Conservation (phyloP, 371 early-diverging fungal genomes). For the Mortierella sp. region DNA sequence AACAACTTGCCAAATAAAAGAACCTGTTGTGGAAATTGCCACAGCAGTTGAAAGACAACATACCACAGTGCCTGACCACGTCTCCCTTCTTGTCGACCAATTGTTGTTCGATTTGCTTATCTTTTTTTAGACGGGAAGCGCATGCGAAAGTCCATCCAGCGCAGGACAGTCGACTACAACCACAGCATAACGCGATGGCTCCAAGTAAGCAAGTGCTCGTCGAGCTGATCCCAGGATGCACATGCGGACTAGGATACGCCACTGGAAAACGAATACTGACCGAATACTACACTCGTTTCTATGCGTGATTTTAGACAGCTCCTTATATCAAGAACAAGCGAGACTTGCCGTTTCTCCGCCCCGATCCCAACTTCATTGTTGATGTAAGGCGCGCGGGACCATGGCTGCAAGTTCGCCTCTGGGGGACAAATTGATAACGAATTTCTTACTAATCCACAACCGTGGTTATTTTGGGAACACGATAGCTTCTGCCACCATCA, state of each 20-base stretch:
- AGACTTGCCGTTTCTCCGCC: conserved; percentile 77
- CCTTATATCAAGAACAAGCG: conserved; percentile 75
- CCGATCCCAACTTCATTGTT: conserved; percentile 89
- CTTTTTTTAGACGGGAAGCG: conserved; percentile 84
- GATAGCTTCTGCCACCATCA: conserved; percentile 82
- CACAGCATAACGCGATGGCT: conserved; percentile 87
- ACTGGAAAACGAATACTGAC: not conserved
- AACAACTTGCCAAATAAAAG: not conserved
- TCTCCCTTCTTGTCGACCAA: not conserved
- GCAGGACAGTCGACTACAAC: conserved; percentile 96
- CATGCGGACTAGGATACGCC: not conserved
- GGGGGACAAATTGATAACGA: not conserved
- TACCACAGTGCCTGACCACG: conserved; percentile 2
- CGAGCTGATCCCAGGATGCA: no score
- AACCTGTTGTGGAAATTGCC: not conserved
- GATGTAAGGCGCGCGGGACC: conserved; percentile 71
- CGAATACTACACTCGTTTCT: conserved; percentile 3
- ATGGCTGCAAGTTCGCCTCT: conserved; percentile 8
- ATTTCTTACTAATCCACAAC: not conserved
- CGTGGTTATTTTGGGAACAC: not conserved
- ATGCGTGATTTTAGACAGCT: conserved; percentile 28
- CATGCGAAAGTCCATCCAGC: conserved; percentile 95
- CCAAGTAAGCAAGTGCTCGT: conserved; percentile 66
- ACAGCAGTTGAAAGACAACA: not conserved
- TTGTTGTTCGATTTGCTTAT: not conserved